These are phyloP conservation scores for Lactifluus piperatus DNA, from an alignment of 768 basidiomycete species.

Conservation along the genomic window DNA sequence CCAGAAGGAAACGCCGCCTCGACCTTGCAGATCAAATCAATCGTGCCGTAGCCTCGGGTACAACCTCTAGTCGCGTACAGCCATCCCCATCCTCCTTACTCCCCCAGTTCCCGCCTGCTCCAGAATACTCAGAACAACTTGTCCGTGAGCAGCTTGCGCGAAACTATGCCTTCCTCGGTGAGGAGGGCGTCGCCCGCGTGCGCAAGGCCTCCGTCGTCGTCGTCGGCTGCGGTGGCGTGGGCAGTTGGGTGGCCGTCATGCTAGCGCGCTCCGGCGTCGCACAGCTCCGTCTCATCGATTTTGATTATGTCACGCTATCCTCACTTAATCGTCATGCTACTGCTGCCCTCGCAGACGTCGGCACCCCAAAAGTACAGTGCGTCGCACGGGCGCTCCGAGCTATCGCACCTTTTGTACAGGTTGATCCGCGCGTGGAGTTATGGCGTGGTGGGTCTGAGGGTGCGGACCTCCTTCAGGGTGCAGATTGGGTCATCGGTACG, in stretches of 20 bases:
- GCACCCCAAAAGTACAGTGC: constrained; percentile 82
- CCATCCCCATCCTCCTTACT: background rate
- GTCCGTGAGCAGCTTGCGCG: constrained; percentile 85
- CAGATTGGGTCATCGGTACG: constrained; percentile 90
- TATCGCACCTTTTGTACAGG: constrained; percentile 78
- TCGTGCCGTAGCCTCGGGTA: constrained; percentile 34
- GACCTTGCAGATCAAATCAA: constrained; percentile 50
- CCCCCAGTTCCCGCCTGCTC: background rate
- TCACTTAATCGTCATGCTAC: constrained; percentile 94
- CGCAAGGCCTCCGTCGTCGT: constrained; percentile 71
- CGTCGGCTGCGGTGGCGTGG: constrained; percentile 94
- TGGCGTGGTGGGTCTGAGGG: constrained; percentile 77
- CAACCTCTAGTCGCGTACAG: background rate
- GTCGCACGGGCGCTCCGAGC: constrained; percentile 58
- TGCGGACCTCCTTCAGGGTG: constrained; percentile 62
- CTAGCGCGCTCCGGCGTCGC: constrained; percentile 80
- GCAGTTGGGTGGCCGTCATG: constrained; percentile 95
- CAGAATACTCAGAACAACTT: constrained; percentile 66
- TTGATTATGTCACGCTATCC: constrained; percentile 92
- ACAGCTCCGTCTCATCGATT: constrained; percentile 78
- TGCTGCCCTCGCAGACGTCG: constrained; percentile 83
- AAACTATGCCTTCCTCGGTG: constrained; percentile 92
- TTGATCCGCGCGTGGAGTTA: constrained; percentile 76
- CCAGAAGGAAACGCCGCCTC: constrained; percentile 38
- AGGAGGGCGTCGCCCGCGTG: constrained; percentile 76